Evolutionary conservation across 805 yeast genomes (phyloP).

Genomic region (Wickerhamomyces subpelliculosus): DNA sequence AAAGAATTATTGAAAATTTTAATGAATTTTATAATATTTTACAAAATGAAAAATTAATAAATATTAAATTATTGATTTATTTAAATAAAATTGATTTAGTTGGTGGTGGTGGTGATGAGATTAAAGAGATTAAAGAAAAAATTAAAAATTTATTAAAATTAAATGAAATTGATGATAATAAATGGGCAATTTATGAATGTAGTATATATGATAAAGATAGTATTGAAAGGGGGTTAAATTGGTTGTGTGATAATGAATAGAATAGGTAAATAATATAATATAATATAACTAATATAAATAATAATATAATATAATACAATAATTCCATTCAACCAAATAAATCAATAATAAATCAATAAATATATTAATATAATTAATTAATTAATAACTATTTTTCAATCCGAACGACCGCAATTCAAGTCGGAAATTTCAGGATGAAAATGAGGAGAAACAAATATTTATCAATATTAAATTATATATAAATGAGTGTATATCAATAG

Average conservation of each 20-base stretch:
- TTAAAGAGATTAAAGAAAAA: neutral
- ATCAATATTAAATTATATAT: no score
- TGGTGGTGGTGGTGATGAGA: conserved; percentile 18
- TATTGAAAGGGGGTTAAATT: neutral
- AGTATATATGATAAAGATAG: neutral
- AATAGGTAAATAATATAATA: neutral
- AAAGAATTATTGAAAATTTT: conserved; percentile 59
- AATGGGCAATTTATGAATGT: neutral
- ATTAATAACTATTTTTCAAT: neutral
- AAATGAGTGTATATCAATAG: no score
- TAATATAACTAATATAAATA: no score
- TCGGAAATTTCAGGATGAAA: neutral
- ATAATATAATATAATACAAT: no score
- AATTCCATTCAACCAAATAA: neutral
- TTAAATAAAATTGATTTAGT: conserved; percentile 71
- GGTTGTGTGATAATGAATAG: neutral
- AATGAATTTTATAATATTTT: conserved; percentile 57
- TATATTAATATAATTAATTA: neutral
- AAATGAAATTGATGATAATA: neutral
- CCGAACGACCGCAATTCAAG: no score
- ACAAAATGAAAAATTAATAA: conserved; percentile 51
- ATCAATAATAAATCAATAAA: no score
- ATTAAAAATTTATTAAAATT: conserved; percentile 8
- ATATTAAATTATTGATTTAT: conserved; percentile 59
- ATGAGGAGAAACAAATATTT: no score